These are phyloP conservation scores for Solanum pinnatisectum DNA, from an alignment of 257 asterid species.

Conservation along the genomic window DNA sequence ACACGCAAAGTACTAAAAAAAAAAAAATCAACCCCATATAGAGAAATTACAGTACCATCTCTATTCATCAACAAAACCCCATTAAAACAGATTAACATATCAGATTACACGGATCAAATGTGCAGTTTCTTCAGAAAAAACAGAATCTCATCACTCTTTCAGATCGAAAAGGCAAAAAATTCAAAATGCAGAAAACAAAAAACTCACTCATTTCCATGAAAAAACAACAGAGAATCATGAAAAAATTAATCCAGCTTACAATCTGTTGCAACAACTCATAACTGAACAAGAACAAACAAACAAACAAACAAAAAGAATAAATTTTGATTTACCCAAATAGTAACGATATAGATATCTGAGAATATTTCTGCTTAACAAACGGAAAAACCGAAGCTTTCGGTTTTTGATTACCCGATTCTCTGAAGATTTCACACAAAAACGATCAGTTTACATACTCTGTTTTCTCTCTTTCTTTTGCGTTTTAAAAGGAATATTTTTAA, in stretches of 20 bases:
- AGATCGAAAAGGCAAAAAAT: not conserved
- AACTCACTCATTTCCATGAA: not conserved
- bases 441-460: not conserved
- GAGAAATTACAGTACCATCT: not conserved
- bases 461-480: conserved; percentile 3
- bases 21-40: not conserved
- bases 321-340: not conserved
- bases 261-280: not conserved
- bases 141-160: not conserved
- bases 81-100: not conserved
- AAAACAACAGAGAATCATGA: not conserved
- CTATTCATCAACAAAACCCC: not conserved
- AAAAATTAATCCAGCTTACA: not conserved
- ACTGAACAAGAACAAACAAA: not conserved
- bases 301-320: not conserved
- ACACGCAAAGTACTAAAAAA: not conserved
- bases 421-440: not conserved
- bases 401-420: conserved; percentile 1
- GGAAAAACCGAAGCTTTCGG: conserved; percentile 9
- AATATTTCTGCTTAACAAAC: conserved; percentile 12
- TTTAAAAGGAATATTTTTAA: conserved; percentile 10
- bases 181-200: not conserved
- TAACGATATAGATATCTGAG: not conserved
- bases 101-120: not conserved
- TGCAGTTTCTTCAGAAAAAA: not conserved